Conservation (phyloP, 192 early-diverging fungal species). For the Coemansia nantahalensis region DNA sequence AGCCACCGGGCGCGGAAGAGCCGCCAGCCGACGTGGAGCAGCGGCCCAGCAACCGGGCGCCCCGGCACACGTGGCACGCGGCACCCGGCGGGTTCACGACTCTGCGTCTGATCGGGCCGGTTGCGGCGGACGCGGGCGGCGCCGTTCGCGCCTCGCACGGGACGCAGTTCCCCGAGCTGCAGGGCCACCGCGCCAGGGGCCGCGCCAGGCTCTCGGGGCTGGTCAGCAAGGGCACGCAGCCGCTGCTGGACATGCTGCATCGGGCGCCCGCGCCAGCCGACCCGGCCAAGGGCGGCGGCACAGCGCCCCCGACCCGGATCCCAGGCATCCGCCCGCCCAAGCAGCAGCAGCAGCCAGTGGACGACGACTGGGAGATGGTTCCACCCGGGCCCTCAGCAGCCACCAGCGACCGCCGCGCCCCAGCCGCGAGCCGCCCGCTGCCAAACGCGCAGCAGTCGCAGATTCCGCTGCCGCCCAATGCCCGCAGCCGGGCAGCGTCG, state of each 20-base stretch:
- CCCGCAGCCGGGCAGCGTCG: slow-evolving; percentile 3
- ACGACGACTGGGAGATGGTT: no score
- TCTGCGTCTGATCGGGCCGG: slow-evolving; percentile 30
- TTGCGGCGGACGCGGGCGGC: slow-evolving; percentile 38
- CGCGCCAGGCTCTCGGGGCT: slow-evolving; percentile 19
- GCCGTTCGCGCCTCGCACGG: slow-evolving; percentile 21
- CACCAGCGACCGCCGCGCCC: no score
- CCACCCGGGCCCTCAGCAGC: neutral
- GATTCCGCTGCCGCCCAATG: slow-evolving; percentile 40
- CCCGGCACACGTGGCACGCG: neutral
- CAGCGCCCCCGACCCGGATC: slow-evolving; percentile 38
- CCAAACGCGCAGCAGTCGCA: slow-evolving; percentile 29
- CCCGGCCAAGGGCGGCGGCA: slow-evolving; percentile 1
- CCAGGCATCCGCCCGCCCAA: slow-evolving; percentile 26
- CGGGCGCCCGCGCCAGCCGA: neutral
- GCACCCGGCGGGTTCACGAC: slow-evolving; percentile 21
- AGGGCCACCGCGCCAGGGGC: slow-evolving; percentile 16
- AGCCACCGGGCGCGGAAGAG: neutral
- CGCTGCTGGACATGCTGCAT: slow-evolving; percentile 41
- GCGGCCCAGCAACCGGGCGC: no score
- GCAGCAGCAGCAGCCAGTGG: slow-evolving; percentile 2
- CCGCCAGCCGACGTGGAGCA: slow-evolving; percentile 5
- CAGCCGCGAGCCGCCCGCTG: slow-evolving; percentile 1
- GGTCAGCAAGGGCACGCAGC: slow-evolving; percentile 18
- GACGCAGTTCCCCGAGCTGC: slow-evolving; percentile 45